Conservation (phyloP, 2,329 filamentous ascomycete species). For the Alternaria rosae region DNA sequence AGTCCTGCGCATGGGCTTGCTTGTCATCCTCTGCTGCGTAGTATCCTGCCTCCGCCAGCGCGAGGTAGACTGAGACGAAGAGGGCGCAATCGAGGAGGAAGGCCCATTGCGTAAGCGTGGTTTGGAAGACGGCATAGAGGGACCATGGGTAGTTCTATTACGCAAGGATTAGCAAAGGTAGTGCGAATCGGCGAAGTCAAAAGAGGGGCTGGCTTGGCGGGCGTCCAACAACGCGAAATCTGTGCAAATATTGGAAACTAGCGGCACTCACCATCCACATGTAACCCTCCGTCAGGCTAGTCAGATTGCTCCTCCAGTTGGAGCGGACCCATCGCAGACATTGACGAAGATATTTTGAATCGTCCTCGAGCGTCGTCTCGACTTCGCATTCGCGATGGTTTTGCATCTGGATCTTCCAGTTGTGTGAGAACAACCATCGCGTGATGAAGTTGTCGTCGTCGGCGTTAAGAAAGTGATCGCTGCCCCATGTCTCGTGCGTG, state of each 20-base stretch:
- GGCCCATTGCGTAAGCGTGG: constrained; percentile 89
- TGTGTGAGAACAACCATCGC: constrained; percentile 89
- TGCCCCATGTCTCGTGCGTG: constrained; percentile 77
- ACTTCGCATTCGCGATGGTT: constrained; percentile 85
- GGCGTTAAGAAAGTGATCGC: constrained; percentile 85
- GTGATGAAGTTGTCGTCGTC: constrained; percentile 99
- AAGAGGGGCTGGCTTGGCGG: constrained; percentile 43
- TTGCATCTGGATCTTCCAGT: constrained; percentile 95
- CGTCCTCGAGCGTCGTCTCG: constrained; percentile 90
- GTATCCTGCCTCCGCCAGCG: constrained; percentile 43
- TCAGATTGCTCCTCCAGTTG: constrained; percentile 97
- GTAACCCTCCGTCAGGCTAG: constrained; percentile 82
- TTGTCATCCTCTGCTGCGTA: constrained; percentile 29
- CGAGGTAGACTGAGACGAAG: constrained; percentile 40
- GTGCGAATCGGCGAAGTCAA: constrained; percentile 27
- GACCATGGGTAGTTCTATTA: constrained; percentile 84
- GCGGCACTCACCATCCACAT: constrained; percentile 78
- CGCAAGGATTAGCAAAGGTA: constrained; percentile 35
- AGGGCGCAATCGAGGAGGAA: constrained; percentile 73
- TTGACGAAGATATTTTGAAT: constrained; percentile 88
- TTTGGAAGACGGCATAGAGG: constrained; percentile 89
- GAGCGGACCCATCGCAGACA: constrained; percentile 94
- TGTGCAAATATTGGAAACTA: constrained; percentile 31
- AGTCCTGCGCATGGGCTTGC: constrained; percentile 22
- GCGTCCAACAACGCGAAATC: constrained; percentile 28